Evolutionary conservation across 2,329 filamentous ascomycete genomes (phyloP), one percentile per base, ranked within the genome.

Genomic region (Orbilia oligospora): DNA sequence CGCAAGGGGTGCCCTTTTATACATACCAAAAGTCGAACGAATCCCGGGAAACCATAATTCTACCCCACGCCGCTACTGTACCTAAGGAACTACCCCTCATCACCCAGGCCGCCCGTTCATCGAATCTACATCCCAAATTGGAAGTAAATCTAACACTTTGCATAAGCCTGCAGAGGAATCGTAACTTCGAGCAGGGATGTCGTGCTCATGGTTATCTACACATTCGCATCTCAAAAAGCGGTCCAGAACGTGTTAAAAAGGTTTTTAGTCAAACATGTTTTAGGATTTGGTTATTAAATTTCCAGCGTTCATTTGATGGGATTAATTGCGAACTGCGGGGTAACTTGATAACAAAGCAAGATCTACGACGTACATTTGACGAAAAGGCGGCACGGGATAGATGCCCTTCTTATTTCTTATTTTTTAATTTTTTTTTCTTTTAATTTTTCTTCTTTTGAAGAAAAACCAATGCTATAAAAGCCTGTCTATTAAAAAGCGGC

Each of bases 141-240:
- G 56, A 61, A 61, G 44, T 61, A 41, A 44, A 58, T 36, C 33
- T 61, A 44, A 24, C 56, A 65, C 27, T 36, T 24, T 49, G 61
- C 44, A 65, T 33, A 24, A 20, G 22, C 61, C 24, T 36, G 24
- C 24, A 49, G 8, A 8, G 44, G 3, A 64, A 68, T 75, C 71
- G 71, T 64, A 75, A 75, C 71, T 68, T 75, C 22, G 49, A 44
- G 55, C 71, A 75, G 64, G 71, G 53, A 75, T 75, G 71, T 69
- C 71, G 71, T 75, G 71, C 71, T 75, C 70, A 38, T 8, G 33
- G 12, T 5, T 44, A 41, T 44, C 36, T 61, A 14, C 22, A 3
- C 5, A 58, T 10, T 30, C 10, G 16, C 5, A 55, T 16, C n/a
- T 55, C 10, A 33, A 55, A 55, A 33, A 46, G 44, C 27, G 27